Base-by-base conservation (phyloP, 306 rosid genomes). In the Hippophae tibetana region DNA sequence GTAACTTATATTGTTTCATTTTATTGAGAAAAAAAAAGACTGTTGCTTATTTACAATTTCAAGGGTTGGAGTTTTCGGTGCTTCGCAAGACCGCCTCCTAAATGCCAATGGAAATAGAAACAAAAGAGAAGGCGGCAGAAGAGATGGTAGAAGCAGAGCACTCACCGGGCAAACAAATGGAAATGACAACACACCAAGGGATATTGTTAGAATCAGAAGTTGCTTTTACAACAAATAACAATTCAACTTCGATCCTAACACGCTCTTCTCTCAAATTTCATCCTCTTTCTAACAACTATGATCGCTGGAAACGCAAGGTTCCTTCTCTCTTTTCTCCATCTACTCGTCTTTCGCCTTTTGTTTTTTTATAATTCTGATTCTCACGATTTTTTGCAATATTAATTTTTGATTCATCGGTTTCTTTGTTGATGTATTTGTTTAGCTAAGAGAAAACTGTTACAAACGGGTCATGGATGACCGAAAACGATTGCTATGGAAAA, bases 371-470 rank as follows among this genome's bases (percentile, higher is more conserved):
- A 10, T 10, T 13, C 41, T 47, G 40, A 8, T 10, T 63, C 6
- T 7, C 23, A 55, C 23, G 31, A 5, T 38, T 43, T n/a, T 44
- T 60, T 41, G 1, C 0, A 26, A 3, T 38, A 13, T 2, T 56
- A 11, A n/a, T 48, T 8, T 56, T 46, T 10, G 38, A 60, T 6
- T 7, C 11, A 5, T 12, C 18, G n/a, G 18, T 12, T 26, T 42
- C n/a, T 3, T 60, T 13, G 14, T 41, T 49, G 11, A 5, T 52
- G n/a, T 25, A 8, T 42, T 13, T 10, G 23, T 54, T 64, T 64
- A 89, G 97, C 65, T 89, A 52, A 78, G 88, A 60, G 94, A 89
- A 23, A 86, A 80, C 66, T 89, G 97, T 73, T 82, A 56, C 81
- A 74, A 76, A 64, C 76, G 95, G 69, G 89, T 80, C 9, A 76